These are phyloP conservation scores for Aristolochia fimbriata DNA, from an alignment of 164 flowering plant genomes.

Conservation along the genomic window DNA sequence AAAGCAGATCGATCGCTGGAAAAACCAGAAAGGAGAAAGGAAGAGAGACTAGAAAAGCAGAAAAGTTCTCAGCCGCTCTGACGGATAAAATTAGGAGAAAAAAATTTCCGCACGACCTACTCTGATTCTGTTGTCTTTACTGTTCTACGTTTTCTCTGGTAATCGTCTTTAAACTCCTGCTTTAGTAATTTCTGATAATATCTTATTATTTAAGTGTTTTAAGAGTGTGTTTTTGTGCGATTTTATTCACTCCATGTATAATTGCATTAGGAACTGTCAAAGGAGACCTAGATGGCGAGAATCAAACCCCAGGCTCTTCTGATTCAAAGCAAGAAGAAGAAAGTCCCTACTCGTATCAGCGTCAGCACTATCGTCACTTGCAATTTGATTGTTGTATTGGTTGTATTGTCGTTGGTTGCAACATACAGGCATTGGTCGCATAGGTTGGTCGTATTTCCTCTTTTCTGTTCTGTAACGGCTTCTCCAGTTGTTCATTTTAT, in stretches of 20 bases:
- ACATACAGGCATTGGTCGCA: constrained; percentile 58
- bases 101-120: too few species aligned
- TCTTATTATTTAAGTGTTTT: neutral
- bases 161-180: neutral
- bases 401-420: constrained; percentile 47
- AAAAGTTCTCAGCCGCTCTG: too few species aligned
- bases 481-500: neutral
- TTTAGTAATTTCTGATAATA: neutral
- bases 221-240: neutral
- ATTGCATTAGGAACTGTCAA: too few species aligned
- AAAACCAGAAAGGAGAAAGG: too few species aligned
- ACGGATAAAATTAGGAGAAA: too few species aligned
- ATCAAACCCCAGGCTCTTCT: constrained; percentile 77
- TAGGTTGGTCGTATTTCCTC: constrained; percentile 29
- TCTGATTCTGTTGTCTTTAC: too few species aligned
- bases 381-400: constrained; percentile 34
- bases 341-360: constrained; percentile 54
- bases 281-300: constrained; percentile 44
- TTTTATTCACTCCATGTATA: neutral
- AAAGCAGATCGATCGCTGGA: too few species aligned
- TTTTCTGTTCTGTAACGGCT: neutral
- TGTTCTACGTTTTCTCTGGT: neutral
- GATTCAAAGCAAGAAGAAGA: constrained; percentile 80
- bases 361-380: constrained; percentile 43
- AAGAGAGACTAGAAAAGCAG: too few species aligned